Percentiles rank a stretch among this genome's conserved stretches.
Conservation (phyloP, 768 basidiomycete species). For the Aureoboletus auriporus region DNA sequence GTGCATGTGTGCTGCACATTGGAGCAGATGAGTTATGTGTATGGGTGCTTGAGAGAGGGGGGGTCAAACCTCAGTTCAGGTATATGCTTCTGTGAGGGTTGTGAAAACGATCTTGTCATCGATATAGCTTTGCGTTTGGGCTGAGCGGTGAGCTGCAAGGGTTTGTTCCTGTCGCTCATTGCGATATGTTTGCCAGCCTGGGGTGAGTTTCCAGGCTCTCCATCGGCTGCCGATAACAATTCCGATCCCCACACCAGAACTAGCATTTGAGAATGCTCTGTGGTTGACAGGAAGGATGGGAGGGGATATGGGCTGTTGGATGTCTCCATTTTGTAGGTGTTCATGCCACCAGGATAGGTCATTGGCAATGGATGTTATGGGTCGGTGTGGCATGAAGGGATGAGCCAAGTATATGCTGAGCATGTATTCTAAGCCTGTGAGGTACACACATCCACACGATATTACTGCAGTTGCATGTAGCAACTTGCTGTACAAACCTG, state of each 20-base stretch:
- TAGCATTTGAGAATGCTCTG: background rate
- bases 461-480: constrained; percentile 19
- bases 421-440: constrained; percentile 39
- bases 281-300: background rate
- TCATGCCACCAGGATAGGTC: constrained; percentile 3
- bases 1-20: too few relatives aligned
- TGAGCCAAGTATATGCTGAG: constrained; percentile 21
- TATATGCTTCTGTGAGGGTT: too few relatives aligned
- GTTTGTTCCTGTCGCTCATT: too few relatives aligned
- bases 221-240: background rate
- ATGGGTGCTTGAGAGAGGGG: too few relatives aligned
- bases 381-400: constrained; percentile 29
- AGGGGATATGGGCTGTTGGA: too few relatives aligned
- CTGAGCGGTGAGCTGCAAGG: too few relatives aligned
- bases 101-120: too few relatives aligned
- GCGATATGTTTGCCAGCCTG: background rate
- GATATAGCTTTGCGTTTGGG: too few relatives aligned
- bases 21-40: too few relatives aligned
- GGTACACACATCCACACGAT: constrained; percentile 28
- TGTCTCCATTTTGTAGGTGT: background rate
- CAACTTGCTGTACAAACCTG: constrained; percentile 7
- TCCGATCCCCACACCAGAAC: constrained; percentile 4
- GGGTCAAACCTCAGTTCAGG: too few relatives aligned
- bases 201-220: background rate
- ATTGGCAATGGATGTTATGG: fast-evolving